Evolutionary conservation across 2,329 filamentous ascomycete species (phyloP), one percentile per base, ranked within the genome.

Genomic region (Xylariaceae sp.): DNA sequence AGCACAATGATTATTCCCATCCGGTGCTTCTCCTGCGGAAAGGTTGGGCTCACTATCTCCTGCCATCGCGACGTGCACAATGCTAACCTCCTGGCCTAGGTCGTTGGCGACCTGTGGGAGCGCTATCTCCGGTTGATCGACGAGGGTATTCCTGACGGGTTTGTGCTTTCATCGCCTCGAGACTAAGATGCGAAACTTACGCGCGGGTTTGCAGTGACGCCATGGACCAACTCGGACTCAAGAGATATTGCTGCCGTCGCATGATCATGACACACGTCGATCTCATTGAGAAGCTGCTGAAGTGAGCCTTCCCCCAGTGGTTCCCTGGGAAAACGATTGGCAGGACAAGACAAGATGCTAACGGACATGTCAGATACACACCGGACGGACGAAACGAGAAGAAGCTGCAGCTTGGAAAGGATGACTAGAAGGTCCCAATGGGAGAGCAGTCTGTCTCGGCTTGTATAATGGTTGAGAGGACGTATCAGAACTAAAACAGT

Each of bases 201-300:
- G 23, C 51, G n/a, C 15, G 52, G 49, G 15, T 35, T 47, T 56
- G 71, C 68, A 97, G 94, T 72, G 92, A 97, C 74, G 94, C 93
- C 48, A 96, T 99, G 88, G 92, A 97, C 76, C 84, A 92, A 73
- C 86, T 99, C 56, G 92, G 92, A 58, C 88, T 95, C 72, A 93
- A 91, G 77, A 86, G 94, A 68, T 99, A 99, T 81, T 99, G 94
- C 84, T 99, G 94, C 80, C 90, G 94, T 69, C 89, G 94, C 72
- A 99, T 99, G 94, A 87, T 99, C 76, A 97, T 99, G 89, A 99
- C 94, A 61, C 94, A 99, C 77, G 94, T 99, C 70, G 94, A 99
- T 75, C 82, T 99, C 63, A 97, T 99, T 69, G 94, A 99, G 82
- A 99, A 99, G 79, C 85, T 99, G 54, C 85, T 99, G 66, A 90